Conservation (phyloP, 1,284 basidiomycete genomes). For the Ceratobasidium sp. region DNA sequence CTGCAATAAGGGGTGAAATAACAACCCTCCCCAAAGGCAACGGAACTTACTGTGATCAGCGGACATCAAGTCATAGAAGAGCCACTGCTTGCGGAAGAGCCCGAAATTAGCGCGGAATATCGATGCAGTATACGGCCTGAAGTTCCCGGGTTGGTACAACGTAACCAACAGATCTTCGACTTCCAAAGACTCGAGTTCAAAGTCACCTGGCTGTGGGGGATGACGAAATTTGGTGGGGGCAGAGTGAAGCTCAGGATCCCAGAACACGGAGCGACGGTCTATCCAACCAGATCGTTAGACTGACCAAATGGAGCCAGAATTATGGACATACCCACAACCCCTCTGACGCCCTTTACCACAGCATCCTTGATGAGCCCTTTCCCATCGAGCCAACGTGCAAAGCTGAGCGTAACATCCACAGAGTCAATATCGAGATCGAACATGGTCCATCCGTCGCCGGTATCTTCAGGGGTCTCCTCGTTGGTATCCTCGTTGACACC, state of each 20-base stretch:
- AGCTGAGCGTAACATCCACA: conserved; percentile 95
- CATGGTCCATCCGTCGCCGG: conserved; percentile 70
- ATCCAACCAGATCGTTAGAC: conserved; percentile 35
- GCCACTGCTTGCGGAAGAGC: conserved; percentile 90
- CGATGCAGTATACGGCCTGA: conserved; percentile 94
- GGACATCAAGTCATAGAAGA: conserved; percentile 92
- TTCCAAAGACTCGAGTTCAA: conserved; percentile 89
- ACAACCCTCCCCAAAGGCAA: not conserved
- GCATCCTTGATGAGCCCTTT: conserved; percentile 94
- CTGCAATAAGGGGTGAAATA: not conserved
- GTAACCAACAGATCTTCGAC: conserved; percentile 96
- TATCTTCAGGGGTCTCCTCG: conserved; percentile 59
- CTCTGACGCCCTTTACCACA: conserved; percentile 92
- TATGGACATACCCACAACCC: conserved; percentile 79
- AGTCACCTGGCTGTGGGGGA: conserved; percentile 81
- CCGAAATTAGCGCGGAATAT: conserved; percentile 95
- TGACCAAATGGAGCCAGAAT: not conserved
- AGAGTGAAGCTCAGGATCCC: conserved; percentile 82
- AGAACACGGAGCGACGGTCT: conserved; percentile 93
- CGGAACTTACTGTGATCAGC: conserved; percentile 77
- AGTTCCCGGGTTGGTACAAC: conserved; percentile 92
- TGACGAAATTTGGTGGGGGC: conserved; percentile 88
- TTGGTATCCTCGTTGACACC: conserved; percentile 50
- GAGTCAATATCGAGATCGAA: conserved; percentile 94
- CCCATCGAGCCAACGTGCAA: conserved; percentile 94